phyloP scores from a whole-genome alignment of 2,329 filamentous ascomycete species.

The Pseudopithomyces chartarum region DNA sequence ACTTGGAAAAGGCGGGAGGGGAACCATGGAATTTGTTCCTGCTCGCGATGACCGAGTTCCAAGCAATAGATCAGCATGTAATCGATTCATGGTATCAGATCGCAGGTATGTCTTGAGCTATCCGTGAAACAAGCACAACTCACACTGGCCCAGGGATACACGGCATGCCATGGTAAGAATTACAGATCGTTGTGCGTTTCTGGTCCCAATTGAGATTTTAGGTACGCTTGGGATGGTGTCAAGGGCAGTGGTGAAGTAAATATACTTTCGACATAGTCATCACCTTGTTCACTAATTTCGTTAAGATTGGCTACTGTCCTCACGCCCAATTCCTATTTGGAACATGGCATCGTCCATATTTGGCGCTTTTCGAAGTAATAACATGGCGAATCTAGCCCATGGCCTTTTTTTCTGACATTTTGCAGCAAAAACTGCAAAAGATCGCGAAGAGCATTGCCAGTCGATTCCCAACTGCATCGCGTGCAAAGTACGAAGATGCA shows the following conservation, averaged over 20 bases:
- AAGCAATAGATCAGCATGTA: constrained; percentile 65
- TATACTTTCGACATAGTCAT: too few relatives aligned
- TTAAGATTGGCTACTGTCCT: constrained; percentile 68
- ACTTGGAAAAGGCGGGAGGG: constrained; percentile 59
- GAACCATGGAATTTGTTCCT: constrained; percentile 77
- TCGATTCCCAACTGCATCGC: constrained; percentile 10
- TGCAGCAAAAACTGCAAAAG: constrained; percentile 23
- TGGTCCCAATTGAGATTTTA: constrained; percentile 21
- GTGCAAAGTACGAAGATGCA: constrained; percentile 15
- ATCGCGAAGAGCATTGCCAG: constrained; percentile 13
- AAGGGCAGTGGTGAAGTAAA: constrained; percentile 15
- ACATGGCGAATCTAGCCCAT: constrained; percentile 9
- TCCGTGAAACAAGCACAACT: not conserved
- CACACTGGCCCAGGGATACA: constrained; percentile 18
- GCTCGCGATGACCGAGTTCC: constrained; percentile 72
- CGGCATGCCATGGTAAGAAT: constrained; percentile 23
- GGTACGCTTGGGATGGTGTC: constrained; percentile 59
- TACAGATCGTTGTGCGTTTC: not conserved
- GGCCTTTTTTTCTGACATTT: constrained; percentile 8
- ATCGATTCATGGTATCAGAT: constrained; percentile 76
- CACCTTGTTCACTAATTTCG: too few relatives aligned
- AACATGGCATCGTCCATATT: constrained; percentile 82
- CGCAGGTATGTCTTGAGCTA: constrained; percentile 58
- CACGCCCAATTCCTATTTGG: constrained; percentile 79
- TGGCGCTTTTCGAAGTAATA: constrained; percentile 62